Evolutionary conservation across 140 eudicot genomes (phyloP).

Genomic region (Anethum foeniculum): DNA sequence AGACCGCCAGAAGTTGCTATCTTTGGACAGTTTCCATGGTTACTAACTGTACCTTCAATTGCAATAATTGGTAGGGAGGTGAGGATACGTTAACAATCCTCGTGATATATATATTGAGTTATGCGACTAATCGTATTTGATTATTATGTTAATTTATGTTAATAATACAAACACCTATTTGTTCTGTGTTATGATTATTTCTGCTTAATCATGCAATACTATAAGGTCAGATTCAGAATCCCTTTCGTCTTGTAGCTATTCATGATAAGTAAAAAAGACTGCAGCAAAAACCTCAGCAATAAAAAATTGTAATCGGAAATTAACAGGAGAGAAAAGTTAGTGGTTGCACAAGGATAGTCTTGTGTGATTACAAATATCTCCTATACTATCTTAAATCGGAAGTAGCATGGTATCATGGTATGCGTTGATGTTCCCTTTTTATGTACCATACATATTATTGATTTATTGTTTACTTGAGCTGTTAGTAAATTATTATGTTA

Average conservation of each 20-base stretch:
- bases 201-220: neutral
- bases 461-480: neutral
- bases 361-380: neutral
- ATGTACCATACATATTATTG: neutral
- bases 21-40: slow-evolving; percentile 73
- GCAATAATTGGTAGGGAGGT: slow-evolving; percentile 98
- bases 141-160: no score
- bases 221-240: no score
- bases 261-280: neutral
- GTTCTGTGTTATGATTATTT: neutral
- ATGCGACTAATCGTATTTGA: neutral
- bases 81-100: slow-evolving; percentile 14
- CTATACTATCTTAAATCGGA: neutral
- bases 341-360: neutral
- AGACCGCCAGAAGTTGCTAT: slow-evolving; percentile 72
- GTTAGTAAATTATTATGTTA: neutral
- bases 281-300: neutral
- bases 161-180: no score
- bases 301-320: no score
- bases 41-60: slow-evolving; percentile 85
- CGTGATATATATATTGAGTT: neutral
- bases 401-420: neutral
- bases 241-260: neutral
- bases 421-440: neutral
- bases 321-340: neutral